Percentiles rank a stretch among this genome's conserved stretches.
These are phyloP conservation scores for Thalassiosira hispida DNA, from an alignment of 352 stramenopile genomes.

Conservation along the genomic window DNA sequence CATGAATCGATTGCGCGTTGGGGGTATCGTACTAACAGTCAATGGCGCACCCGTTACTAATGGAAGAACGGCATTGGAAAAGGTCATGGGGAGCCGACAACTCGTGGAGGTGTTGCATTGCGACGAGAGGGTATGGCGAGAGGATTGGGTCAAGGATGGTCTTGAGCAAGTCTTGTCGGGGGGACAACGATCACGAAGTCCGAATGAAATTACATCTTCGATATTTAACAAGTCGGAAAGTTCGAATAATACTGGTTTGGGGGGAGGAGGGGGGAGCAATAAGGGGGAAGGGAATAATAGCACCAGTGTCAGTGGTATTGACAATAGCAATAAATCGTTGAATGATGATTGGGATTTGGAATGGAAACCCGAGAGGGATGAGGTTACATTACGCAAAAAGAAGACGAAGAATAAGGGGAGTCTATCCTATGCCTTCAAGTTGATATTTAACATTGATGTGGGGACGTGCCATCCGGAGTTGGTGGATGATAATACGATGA, in stretches of 20 bases:
- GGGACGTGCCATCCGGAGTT: slow-evolving; percentile 37
- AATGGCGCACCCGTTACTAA: slow-evolving; percentile 37
- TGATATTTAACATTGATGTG: slow-evolving; percentile 31
- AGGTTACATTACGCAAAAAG: slow-evolving; percentile 29
- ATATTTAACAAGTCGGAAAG: slow-evolving; percentile 18
- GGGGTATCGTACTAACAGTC: slow-evolving; percentile 30
- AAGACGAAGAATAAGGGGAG: neutral
- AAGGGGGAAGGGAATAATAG: neutral
- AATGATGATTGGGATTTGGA: slow-evolving; percentile 27
- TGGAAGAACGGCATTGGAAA: slow-evolving; percentile 28
- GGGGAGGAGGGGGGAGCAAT: neutral
- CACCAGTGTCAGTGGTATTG: too few species aligned
- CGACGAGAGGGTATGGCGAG: slow-evolving; percentile 41
- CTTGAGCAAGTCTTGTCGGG: slow-evolving; percentile 17
- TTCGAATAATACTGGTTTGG: neutral
- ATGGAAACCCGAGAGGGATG: slow-evolving; percentile 20
- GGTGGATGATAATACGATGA: slow-evolving; percentile 24
- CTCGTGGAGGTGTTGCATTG: slow-evolving; percentile 43
- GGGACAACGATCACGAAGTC: neutral
- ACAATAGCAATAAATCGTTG: neutral
- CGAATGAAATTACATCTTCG: slow-evolving; percentile 5
- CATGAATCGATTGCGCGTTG: slow-evolving; percentile 41
- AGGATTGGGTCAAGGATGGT: slow-evolving; percentile 33
- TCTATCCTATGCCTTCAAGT: slow-evolving; percentile 30
- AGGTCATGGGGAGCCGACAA: slow-evolving; percentile 37